These are phyloP conservation scores for Kitagawia praeruptora DNA, from an alignment of 129 eudicot genomes.

Conservation along the genomic window DNA sequence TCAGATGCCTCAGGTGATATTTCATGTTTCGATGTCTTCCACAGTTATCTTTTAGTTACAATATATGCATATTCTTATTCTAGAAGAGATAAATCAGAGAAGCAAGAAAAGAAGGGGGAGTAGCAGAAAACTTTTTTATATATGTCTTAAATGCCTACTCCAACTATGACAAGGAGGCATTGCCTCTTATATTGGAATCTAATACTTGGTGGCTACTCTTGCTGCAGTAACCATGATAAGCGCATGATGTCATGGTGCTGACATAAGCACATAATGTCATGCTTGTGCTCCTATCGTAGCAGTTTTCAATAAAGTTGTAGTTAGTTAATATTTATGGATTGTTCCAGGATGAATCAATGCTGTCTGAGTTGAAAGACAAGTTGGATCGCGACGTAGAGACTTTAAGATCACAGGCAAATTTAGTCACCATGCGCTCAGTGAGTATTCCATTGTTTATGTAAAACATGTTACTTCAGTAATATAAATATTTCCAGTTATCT, in stretches of 20 bases:
- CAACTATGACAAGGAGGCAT: neutral
- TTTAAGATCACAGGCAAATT: conserved; percentile 66
- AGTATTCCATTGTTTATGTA: conserved; percentile 16
- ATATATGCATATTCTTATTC: neutral
- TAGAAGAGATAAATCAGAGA: neutral
- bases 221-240: neutral
- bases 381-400: conserved; percentile 84
- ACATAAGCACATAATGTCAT: neutral
- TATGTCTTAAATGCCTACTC: neutral
- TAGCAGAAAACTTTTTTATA: neutral
- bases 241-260: neutral
- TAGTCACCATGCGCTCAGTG: conserved; percentile 58
- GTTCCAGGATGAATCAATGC: conserved; percentile 61
- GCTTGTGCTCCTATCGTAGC: neutral
- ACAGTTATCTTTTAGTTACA: neutral
- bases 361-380: conserved; percentile 81
- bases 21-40: neutral
- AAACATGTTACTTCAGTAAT: neutral
- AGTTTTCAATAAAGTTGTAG: neutral
- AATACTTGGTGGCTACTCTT: neutral
- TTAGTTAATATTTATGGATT: neutral
- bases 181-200: neutral
- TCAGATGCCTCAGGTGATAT: conserved; percentile 78
- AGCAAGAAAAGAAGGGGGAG: neutral
- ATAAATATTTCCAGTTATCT: neutral